Evolutionary conservation across 2,329 filamentous ascomycete genomes (phyloP).

Genomic region (Aspergillus sp.): DNA sequence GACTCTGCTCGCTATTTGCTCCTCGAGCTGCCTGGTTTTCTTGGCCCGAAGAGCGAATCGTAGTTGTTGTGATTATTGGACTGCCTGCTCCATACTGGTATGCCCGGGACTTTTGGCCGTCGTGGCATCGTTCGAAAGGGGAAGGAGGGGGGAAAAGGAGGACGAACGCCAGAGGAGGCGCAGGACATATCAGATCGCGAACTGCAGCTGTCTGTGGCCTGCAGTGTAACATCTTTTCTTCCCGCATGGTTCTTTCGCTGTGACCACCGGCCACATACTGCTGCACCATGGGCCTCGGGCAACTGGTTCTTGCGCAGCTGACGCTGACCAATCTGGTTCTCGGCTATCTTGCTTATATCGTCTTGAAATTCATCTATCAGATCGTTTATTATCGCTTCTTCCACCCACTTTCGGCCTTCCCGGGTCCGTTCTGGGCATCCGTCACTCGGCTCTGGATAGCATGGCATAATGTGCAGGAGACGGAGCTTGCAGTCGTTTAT

Average conservation of each 20-base stretch:
- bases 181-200: not conserved
- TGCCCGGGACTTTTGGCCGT: not conserved
- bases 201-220: not conserved
- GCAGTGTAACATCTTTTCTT: not conserved
- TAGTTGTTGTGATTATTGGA: not conserved
- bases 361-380: constrained; percentile 31
- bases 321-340: constrained; percentile 27
- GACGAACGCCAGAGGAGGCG: not conserved
- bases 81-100: not conserved
- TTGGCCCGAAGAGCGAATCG: too few relatives aligned
- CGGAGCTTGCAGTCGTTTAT: constrained; percentile 45
- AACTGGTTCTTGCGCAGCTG: constrained; percentile 26
- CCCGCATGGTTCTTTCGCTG: not conserved
- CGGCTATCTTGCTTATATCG: constrained; percentile 24
- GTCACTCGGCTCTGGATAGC: constrained; percentile 57
- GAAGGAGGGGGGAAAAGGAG: not conserved
- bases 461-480: constrained; percentile 51
- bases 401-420: constrained; percentile 54
- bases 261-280: not conserved
- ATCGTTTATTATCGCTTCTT: constrained; percentile 49
- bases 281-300: constrained; percentile 26
- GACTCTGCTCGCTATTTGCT: too few relatives aligned
- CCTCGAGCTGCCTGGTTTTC: too few relatives aligned
- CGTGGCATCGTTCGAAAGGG: not conserved
- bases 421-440: constrained; percentile 56